Evolutionary conservation across 306 rosid species (phyloP).

Genomic region (Casuarina glauca): DNA sequence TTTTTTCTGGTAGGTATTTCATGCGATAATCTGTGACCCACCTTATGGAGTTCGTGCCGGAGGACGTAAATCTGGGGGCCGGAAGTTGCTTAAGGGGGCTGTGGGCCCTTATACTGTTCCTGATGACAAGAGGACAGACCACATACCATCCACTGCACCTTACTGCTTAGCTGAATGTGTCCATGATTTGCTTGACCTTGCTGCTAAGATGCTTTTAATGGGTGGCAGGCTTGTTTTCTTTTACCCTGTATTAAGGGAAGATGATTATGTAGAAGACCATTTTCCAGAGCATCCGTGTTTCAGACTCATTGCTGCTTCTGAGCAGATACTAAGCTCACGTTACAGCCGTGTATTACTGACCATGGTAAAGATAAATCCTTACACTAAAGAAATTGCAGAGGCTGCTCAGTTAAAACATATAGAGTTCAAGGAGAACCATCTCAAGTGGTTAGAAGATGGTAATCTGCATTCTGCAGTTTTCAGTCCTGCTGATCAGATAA

Average conservation of each 20-base stretch:
- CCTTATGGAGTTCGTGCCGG: constrained; percentile 99
- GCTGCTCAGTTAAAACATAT: constrained; percentile 64
- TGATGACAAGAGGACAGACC: constrained; percentile 83
- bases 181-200: constrained; percentile 90
- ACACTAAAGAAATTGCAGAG: constrained; percentile 73
- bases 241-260: constrained; percentile 91
- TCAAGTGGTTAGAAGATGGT: constrained; percentile 92
- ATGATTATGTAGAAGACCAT: constrained; percentile 46
- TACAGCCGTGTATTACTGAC: constrained; percentile 86
- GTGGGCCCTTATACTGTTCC: constrained; percentile 81
- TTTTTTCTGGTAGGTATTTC: constrained; percentile 55
- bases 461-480: constrained; percentile 95
- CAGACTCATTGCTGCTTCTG: constrained; percentile 58
- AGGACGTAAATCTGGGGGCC: constrained; percentile 96
- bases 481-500: constrained; percentile 52
- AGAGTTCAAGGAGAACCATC: constrained; percentile 86
- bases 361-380: constrained; percentile 69
- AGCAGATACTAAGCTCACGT: constrained; percentile 91
- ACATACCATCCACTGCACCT: constrained; percentile 92
- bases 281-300: constrained; percentile 87
- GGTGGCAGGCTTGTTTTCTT: constrained; percentile 92
- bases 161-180: constrained; percentile 93
- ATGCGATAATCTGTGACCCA: constrained; percentile 97
- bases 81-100: constrained; percentile 81
- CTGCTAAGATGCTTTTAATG: constrained; percentile 76